These are phyloP conservation scores for Chaetothyriales sp. DNA, from an alignment of 2,329 filamentous ascomycete genomes.

Conservation along the genomic window DNA sequence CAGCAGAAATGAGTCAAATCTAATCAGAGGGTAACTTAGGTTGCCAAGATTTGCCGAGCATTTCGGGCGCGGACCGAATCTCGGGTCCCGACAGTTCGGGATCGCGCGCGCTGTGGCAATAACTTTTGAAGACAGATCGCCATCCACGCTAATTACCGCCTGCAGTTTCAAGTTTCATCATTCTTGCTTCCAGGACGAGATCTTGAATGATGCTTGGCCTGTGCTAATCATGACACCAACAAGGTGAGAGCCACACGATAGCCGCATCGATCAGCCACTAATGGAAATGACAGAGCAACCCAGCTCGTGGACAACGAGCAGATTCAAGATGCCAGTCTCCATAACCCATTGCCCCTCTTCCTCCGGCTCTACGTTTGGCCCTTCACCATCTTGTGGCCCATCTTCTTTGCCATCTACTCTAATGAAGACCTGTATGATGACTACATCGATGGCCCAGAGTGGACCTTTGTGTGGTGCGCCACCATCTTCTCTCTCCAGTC, in stretches of 20 bases:
- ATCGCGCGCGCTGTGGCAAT: neutral
- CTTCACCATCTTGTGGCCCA: constrained; percentile 79
- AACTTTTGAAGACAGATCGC: constrained; percentile 1
- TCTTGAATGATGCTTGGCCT: constrained; percentile 18
- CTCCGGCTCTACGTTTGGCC: constrained; percentile 88
- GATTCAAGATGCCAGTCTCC: constrained; percentile 75
- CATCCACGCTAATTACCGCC: neutral
- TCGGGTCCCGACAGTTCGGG: neutral
- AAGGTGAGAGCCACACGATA: constrained; percentile 5
- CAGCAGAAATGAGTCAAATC: neutral
- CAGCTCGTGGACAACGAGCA: constrained; percentile 76
- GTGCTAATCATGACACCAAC: constrained; percentile 12
- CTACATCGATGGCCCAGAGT: constrained; percentile 87
- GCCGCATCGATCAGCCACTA: neutral
- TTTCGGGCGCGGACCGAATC: neutral
- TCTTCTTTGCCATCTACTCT: constrained; percentile 80
- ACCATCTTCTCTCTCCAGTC: constrained; percentile 78
- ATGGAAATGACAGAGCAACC: constrained; percentile 3
- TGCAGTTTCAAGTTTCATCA: neutral
- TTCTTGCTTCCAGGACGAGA: constrained; percentile 9
- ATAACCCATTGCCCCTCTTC: constrained; percentile 69
- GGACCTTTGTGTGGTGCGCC: constrained; percentile 92
- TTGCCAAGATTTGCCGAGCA: neutral
- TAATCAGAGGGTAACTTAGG: neutral
- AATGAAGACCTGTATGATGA: constrained; percentile 72